These are phyloP conservation scores for Magnolia officinalis DNA, from an alignment of 164 flowering plant genomes.

Conservation along the genomic window DNA sequence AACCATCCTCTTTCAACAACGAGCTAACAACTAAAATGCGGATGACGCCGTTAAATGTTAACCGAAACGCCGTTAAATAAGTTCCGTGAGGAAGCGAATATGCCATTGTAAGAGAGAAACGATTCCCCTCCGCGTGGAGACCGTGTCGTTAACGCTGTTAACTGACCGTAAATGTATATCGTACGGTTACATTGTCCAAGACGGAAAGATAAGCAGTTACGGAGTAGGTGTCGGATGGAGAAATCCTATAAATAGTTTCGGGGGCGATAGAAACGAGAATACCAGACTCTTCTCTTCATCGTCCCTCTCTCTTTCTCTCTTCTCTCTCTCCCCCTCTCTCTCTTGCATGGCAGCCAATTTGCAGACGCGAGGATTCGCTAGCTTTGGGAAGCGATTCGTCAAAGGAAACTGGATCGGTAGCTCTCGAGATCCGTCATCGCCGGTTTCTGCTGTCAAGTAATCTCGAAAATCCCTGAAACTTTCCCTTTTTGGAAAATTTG, in stretches of 20 bases:
- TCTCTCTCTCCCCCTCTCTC: not conserved
- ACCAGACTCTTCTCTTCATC: not conserved
- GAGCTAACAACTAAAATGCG: not conserved
- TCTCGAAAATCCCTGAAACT: not conserved
- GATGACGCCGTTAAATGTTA: not conserved
- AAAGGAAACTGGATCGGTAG: conserved; percentile 24
- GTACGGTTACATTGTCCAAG: not conserved
- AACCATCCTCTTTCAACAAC: not conserved
- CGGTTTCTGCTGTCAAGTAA: conserved; percentile 11
- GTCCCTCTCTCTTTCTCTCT: not conserved
- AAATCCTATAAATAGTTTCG: not conserved
- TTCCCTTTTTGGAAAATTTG: not conserved
- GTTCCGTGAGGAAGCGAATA: not conserved
- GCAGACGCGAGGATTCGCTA: conserved; percentile 38
- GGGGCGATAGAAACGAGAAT: not conserved
- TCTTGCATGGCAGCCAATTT: conserved; percentile 44
- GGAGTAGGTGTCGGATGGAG: not conserved
- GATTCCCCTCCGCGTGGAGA: not conserved
- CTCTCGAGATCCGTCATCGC: conserved; percentile 16
- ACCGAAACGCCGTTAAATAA: too few relatives aligned
- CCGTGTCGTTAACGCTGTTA: not conserved
- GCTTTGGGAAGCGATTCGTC: conserved; percentile 43
- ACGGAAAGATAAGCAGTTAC: not conserved
- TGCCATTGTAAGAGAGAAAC: not conserved
- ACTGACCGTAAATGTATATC: not conserved